A percentile compares a stretch with the other conserved stretches of the same genome.
These are phyloP conservation scores for Nakazawaea sp. DNA, from an alignment of 805 yeast species.

Conservation along the genomic window DNA sequence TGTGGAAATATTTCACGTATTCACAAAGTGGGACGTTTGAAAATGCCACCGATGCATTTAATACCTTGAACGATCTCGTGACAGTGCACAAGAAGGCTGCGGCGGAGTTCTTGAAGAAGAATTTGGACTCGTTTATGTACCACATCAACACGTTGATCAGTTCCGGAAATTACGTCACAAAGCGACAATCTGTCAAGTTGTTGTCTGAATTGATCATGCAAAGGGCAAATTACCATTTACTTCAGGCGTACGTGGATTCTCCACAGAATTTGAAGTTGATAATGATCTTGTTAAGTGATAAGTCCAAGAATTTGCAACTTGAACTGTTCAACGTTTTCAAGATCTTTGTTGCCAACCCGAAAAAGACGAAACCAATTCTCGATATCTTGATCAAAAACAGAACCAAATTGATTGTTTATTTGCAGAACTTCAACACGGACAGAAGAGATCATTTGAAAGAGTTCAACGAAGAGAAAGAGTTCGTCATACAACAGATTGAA, in stretches of 20 bases:
- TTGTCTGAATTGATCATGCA: slow-evolving; percentile 66
- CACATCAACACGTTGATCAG: slow-evolving; percentile 65
- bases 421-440: slow-evolving; percentile 56
- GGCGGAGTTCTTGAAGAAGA: slow-evolving; percentile 57
- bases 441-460: slow-evolving; percentile 52
- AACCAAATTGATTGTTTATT: slow-evolving; percentile 63
- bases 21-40: slow-evolving; percentile 77
- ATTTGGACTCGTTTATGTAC: slow-evolving; percentile 51
- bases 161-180: slow-evolving; percentile 82
- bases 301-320: slow-evolving; percentile 78
- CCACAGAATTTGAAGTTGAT: slow-evolving; percentile 78
- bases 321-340: slow-evolving; percentile 94
- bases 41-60: slow-evolving; percentile 83
- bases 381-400: slow-evolving; percentile 84
- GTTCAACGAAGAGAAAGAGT: slow-evolving; percentile 74
- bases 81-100: slow-evolving; percentile 64
- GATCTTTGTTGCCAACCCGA: slow-evolving; percentile 94
- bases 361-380: slow-evolving; percentile 68
- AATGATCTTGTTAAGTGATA: slow-evolving; percentile 83
- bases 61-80: slow-evolving; percentile 64
- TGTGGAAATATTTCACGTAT: slow-evolving; percentile 83
- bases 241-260: slow-evolving; percentile 72
- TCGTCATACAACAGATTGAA: slow-evolving; percentile 68
- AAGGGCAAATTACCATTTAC: slow-evolving; percentile 62
- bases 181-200: slow-evolving; percentile 80